Evolutionary conservation across 768 basidiomycete species (phyloP).

Genomic region (Lentinula sp.): DNA sequence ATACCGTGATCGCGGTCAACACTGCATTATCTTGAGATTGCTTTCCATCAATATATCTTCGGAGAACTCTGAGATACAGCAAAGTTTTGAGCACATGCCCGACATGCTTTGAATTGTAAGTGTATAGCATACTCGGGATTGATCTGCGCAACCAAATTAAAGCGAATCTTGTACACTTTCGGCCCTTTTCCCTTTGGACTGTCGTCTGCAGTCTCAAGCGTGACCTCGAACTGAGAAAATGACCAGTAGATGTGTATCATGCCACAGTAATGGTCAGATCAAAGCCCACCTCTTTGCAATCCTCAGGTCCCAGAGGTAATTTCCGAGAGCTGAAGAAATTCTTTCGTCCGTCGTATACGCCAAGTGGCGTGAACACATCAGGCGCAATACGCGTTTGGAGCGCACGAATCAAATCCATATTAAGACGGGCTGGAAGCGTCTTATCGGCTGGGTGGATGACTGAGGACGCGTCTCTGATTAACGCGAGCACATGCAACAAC

Average conservation of each 20-base stretch:
- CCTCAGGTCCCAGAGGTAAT: slow-evolving; percentile 50
- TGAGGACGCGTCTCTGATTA: slow-evolving; percentile 15
- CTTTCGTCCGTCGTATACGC: slow-evolving; percentile 76
- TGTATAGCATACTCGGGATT: slow-evolving; percentile 41
- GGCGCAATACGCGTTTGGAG: slow-evolving; percentile 56
- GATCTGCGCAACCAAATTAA: slow-evolving; percentile 52
- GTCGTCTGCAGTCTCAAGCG: slow-evolving; percentile 29
- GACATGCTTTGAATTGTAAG: background rate
- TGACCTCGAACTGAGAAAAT: slow-evolving; percentile 52
- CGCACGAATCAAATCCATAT: slow-evolving; percentile 61
- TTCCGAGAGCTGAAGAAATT: slow-evolving; percentile 35
- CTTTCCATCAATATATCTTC: slow-evolving; percentile 51
- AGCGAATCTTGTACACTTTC: slow-evolving; percentile 59
- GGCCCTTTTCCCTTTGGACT: slow-evolving; percentile 36
- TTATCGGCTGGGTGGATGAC: slow-evolving; percentile 69
- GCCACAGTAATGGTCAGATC: background rate
- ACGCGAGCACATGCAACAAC: background rate
- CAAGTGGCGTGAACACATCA: slow-evolving; percentile 65
- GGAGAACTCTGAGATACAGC: slow-evolving; percentile 37
- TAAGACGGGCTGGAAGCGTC: slow-evolving; percentile 56
- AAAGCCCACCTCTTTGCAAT: slow-evolving; percentile 44
- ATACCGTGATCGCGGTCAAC: slow-evolving; percentile 59
- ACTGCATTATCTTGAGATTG: slow-evolving; percentile 61
- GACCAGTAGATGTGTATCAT: background rate
- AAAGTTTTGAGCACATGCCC: background rate